Percentiles rank a stretch among this genome's conserved stretches.
phyloP scores from a whole-genome alignment of 805 yeast genomes.

The Candida pseudoglaebosa region DNA sequence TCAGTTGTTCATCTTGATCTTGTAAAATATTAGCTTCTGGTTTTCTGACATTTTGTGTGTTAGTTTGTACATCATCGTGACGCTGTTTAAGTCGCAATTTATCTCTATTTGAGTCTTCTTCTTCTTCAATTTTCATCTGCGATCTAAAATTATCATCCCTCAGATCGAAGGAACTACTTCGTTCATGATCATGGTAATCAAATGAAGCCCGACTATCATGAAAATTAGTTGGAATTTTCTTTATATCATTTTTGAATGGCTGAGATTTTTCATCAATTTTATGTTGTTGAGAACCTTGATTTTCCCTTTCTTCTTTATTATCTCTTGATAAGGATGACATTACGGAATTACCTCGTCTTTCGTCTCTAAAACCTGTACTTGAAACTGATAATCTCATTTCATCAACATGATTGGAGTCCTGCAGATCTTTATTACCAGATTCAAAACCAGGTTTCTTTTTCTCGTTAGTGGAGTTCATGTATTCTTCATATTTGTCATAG shows the following conservation, averaged over 20 bases:
- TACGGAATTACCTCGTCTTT: slow-evolving; percentile 1
- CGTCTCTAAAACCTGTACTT: slow-evolving; percentile 5
- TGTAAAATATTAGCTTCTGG: slow-evolving; percentile 1
- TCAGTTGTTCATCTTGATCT: slow-evolving; percentile 3
- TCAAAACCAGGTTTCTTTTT: background rate
- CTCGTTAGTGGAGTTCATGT: background rate
- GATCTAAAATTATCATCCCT: background rate
- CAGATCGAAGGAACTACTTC: background rate
- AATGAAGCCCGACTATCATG: slow-evolving; percentile 3
- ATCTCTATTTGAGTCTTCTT: background rate
- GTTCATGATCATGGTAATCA: slow-evolving; percentile 3
- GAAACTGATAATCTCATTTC: background rate
- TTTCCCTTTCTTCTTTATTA: background rate
- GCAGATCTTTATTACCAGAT: background rate
- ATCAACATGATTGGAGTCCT: background rate
- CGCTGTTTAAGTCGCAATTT: too few species aligned
- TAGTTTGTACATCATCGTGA: background rate
- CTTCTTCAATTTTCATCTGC: slow-evolving; percentile 3
- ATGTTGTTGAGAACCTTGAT: background rate
- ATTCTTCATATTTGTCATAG: slow-evolving; percentile 3
- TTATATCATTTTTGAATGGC: background rate
- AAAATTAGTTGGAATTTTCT: background rate
- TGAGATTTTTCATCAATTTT: background rate
- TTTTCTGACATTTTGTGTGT: background rate
- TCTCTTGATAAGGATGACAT: too few species aligned